Percentiles rank a stretch among this genome's conserved stretches.
These are phyloP conservation scores for Pythium monospermum DNA, from an alignment of 352 stramenopile species.

Conservation along the genomic window DNA sequence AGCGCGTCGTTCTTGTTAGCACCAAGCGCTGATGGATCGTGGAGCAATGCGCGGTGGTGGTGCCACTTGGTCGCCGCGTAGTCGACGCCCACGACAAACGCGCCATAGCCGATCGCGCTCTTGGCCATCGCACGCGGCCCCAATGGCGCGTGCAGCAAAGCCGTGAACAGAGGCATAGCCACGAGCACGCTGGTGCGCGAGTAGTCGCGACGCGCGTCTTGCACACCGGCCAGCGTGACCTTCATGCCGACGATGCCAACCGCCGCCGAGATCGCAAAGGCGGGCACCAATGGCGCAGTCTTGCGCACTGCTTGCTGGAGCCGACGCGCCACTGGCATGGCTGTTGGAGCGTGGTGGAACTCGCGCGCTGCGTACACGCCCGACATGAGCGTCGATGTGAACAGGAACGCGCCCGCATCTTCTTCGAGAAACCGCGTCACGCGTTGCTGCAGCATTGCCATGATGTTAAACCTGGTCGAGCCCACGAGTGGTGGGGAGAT, in stretches of 20 bases:
- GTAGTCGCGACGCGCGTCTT: conserved; percentile 47
- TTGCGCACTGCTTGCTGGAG: conserved; percentile 27
- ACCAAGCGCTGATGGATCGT: too few relatives aligned
- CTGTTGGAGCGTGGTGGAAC: conserved; percentile 7
- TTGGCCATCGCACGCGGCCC: conserved; percentile 37
- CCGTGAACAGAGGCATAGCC: conserved; percentile 42
- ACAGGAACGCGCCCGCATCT: conserved; percentile 30
- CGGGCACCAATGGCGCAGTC: conserved; percentile 32
- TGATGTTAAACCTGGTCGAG: not conserved
- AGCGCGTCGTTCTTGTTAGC: too few relatives aligned
- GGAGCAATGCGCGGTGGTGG: conserved; percentile 5
- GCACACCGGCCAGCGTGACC: conserved; percentile 37
- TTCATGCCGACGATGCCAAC: conserved; percentile 60
- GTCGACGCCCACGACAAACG: conserved; percentile 35
- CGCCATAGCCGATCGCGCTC: conserved; percentile 30
- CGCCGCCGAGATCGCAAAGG: conserved; percentile 31
- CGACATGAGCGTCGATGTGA: conserved; percentile 27
- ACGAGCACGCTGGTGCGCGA: conserved; percentile 47
- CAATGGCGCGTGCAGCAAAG: conserved; percentile 35
- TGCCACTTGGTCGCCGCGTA: conserved; percentile 11
- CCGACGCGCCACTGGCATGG: conserved; percentile 6
- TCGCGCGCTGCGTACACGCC: conserved; percentile 27
- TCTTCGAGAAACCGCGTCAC: conserved; percentile 44
- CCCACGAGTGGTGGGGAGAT: not conserved
- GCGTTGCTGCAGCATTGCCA: conserved; percentile 25